Conservation (phyloP, 108 stramenopile genomes). For the Cylindrotheca fusiformis region DNA sequence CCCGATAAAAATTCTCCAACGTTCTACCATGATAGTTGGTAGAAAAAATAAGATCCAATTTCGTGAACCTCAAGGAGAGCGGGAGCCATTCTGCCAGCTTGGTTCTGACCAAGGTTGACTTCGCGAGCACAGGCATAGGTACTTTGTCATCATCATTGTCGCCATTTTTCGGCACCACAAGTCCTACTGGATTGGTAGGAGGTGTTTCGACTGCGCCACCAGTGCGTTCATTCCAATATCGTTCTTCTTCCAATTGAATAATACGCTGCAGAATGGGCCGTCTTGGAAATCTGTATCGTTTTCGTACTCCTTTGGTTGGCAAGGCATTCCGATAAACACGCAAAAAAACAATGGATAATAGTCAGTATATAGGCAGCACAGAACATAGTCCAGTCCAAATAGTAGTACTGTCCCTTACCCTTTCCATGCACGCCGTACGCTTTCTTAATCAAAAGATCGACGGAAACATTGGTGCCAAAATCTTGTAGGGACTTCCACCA, state of each 20-base stretch:
- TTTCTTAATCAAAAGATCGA: slow-evolving; percentile 57
- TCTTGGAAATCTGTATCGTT: slow-evolving; percentile 62
- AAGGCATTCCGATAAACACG: too few relatives aligned
- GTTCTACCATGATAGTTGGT: slow-evolving; percentile 79
- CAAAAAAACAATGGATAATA: too few relatives aligned
- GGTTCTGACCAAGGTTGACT: slow-evolving; percentile 46
- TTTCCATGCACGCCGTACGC: slow-evolving; percentile 69
- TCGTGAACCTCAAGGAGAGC: slow-evolving; percentile 55
- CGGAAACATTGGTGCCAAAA: slow-evolving; percentile 36
- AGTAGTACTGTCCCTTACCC: background rate
- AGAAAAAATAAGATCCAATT: slow-evolving; percentile 75
- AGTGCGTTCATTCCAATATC: slow-evolving; percentile 38
- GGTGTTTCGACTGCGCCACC: slow-evolving; percentile 14
- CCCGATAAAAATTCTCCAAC: slow-evolving; percentile 63
- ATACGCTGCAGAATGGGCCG: slow-evolving; percentile 62
- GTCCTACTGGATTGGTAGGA: slow-evolving; percentile 19
- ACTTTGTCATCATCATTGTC: slow-evolving; percentile 17
- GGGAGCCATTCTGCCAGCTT: slow-evolving; percentile 75
- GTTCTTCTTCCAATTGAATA: slow-evolving; percentile 64
- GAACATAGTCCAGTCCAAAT: background rate
- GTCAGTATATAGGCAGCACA: background rate
- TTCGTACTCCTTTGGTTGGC: slow-evolving; percentile 29
- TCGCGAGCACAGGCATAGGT: slow-evolving; percentile 36
- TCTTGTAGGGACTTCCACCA: slow-evolving; percentile 43
- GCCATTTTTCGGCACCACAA: slow-evolving; percentile 10